A percentile compares a stretch with the other conserved stretches of the same genome.
Conservation (phyloP, 2,329 filamentous ascomycete species). For the Fusarium gaditjirri region DNA sequence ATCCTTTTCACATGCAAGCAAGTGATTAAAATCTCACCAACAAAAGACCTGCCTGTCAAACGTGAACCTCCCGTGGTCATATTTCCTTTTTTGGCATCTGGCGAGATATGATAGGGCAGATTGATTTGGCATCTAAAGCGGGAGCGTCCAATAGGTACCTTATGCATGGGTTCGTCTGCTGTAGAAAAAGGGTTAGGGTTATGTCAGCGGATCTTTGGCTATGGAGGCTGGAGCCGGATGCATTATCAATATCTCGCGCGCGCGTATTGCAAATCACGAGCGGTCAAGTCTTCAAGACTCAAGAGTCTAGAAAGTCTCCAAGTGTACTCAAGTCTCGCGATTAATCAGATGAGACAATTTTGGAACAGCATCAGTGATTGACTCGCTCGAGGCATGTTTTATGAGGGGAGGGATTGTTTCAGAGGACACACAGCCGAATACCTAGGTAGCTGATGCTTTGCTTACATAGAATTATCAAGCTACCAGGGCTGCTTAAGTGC, state of each 20-base stretch:
- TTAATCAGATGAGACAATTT: not conserved
- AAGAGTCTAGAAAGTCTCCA: not conserved
- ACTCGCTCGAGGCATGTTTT: not conserved
- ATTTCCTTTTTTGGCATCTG: constrained; percentile 24
- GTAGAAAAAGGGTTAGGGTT: not conserved
- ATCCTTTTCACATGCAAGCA: not conserved
- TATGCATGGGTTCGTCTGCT: not conserved
- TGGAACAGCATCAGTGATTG: not conserved
- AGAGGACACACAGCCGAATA: not conserved
- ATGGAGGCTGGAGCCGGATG: not conserved
- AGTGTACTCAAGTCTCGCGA: not conserved
- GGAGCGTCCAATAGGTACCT: not conserved
- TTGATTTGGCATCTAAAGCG: not conserved
- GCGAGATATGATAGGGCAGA: constrained; percentile 13
- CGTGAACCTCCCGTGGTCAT: not conserved
- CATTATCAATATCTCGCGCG: constrained; percentile 10
- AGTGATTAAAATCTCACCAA: not conserved
- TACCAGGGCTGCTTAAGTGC: not conserved
- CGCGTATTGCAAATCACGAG: constrained; percentile 18
- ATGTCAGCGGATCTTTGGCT: constrained; percentile 1
- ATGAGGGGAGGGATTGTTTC: not conserved
- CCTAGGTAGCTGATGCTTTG: not conserved
- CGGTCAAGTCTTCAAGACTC: not conserved
- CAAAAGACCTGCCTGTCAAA: not conserved
- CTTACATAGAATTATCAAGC: not conserved